Percentiles rank a stretch among this genome's conserved stretches.
Evolutionary conservation across 1,284 basidiomycete genomes (phyloP).

Genomic region (Ceratobasidium sp.): DNA sequence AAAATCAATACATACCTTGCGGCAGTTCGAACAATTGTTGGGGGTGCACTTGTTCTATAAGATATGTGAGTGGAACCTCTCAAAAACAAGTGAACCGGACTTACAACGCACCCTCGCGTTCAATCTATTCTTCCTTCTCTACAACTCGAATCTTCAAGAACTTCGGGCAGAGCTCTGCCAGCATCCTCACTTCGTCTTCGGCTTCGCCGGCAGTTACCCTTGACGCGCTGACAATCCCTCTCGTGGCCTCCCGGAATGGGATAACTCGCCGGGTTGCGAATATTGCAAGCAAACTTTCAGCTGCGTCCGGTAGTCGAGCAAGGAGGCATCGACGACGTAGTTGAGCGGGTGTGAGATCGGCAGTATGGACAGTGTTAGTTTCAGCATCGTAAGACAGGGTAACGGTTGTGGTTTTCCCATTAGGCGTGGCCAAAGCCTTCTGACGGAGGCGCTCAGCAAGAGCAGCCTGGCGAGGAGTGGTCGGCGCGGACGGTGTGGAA

Average conservation of each 20-base stretch:
- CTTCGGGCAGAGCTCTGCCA: constrained; percentile 78
- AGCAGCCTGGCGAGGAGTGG: constrained; percentile 75
- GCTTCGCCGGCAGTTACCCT: constrained; percentile 67
- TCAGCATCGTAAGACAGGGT: constrained; percentile 37
- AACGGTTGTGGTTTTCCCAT: constrained; percentile 67
- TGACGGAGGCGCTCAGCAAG: constrained; percentile 82
- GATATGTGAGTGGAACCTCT: too few relatives aligned
- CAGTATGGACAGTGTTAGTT: constrained; percentile 29
- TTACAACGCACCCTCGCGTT: constrained; percentile 57
- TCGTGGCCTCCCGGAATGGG: constrained; percentile 72
- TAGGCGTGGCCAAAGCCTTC: constrained; percentile 68
- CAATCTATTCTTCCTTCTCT: constrained; percentile 79
- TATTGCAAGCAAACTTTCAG: constrained; percentile 74
- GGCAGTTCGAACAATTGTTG: too few relatives aligned
- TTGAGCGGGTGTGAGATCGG: constrained; percentile 75
- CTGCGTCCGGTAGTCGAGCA: constrained; percentile 79
- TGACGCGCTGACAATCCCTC: constrained; percentile 67
- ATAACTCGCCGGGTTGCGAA: constrained; percentile 71
- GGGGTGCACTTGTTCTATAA: too few relatives aligned
- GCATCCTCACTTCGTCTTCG: constrained; percentile 74
- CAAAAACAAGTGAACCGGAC: too few relatives aligned
- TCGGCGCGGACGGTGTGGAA: constrained; percentile 41
- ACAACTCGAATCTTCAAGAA: constrained; percentile 75
- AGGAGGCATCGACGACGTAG: constrained; percentile 77
- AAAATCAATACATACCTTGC: too few relatives aligned